These are phyloP conservation scores for Ascochyta clinopodiicola DNA, from an alignment of 2,329 filamentous ascomycete genomes.

Conservation along the genomic window DNA sequence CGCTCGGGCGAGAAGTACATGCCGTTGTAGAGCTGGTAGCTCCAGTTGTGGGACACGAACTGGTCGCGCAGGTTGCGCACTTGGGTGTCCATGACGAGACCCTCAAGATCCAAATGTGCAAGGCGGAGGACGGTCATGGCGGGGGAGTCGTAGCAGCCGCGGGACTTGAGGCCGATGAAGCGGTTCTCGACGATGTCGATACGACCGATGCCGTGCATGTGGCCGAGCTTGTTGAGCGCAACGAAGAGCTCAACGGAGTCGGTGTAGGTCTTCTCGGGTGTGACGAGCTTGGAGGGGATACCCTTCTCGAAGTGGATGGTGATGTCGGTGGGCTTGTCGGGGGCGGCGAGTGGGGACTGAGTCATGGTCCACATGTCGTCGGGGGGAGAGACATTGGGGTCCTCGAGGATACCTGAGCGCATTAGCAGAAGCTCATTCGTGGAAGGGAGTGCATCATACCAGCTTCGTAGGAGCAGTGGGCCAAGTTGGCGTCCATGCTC, in stretches of 20 bases:
- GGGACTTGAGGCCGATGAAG: slow-evolving; percentile 79
- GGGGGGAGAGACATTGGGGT: slow-evolving; percentile 69
- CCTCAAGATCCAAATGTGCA: slow-evolving; percentile 68
- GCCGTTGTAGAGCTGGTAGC: slow-evolving; percentile 63
- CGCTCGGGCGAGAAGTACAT: slow-evolving; percentile 74
- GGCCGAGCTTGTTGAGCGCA: slow-evolving; percentile 73
- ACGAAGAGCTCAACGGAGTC: slow-evolving; percentile 76
- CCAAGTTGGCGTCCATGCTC: slow-evolving; percentile 68
- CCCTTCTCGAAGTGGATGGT: slow-evolving; percentile 76
- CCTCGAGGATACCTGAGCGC: slow-evolving; percentile 64
- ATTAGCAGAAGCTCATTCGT: background rate
- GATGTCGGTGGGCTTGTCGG: slow-evolving; percentile 74
- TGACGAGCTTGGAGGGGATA: slow-evolving; percentile 72
- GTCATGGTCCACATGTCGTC: slow-evolving; percentile 83
- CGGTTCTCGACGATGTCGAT: slow-evolving; percentile 86
- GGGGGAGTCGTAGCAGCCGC: slow-evolving; percentile 75
- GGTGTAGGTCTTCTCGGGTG: slow-evolving; percentile 65
- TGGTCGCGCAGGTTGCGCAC: slow-evolving; percentile 74
- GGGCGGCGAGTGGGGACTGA: slow-evolving; percentile 71
- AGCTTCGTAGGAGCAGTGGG: slow-evolving; percentile 81
- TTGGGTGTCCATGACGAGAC: slow-evolving; percentile 71
- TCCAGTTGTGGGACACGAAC: slow-evolving; percentile 64
- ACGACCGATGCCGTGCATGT: slow-evolving; percentile 75
- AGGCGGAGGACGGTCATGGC: slow-evolving; percentile 57
- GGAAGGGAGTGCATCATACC: slow-evolving; percentile 50